Evolutionary conservation across 108 stramenopile species (phyloP).

Genomic region (Cyclotella cryptica): DNA sequence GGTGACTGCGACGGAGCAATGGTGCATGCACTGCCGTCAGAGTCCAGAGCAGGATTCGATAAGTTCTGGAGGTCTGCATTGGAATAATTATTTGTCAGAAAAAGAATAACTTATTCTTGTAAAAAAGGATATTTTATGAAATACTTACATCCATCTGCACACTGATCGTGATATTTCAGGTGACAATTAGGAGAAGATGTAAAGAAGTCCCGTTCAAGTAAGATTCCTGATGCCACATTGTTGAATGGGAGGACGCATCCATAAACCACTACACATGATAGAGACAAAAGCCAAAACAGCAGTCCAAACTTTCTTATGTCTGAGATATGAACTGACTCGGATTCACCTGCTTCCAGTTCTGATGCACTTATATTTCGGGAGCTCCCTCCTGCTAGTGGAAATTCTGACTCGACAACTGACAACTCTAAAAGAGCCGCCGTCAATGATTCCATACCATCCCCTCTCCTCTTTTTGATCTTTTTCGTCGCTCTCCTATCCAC

Average conservation of each 20-base stretch:
- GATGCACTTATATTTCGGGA: neutral
- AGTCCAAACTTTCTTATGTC: constrained; percentile 45
- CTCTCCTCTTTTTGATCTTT: constrained; percentile 6
- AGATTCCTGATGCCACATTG: constrained; percentile 66
- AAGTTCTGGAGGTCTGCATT: constrained; percentile 19
- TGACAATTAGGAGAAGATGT: constrained; percentile 35
- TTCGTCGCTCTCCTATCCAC: constrained; percentile 29
- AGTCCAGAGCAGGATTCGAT: constrained; percentile 25
- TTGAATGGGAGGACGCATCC: constrained; percentile 76
- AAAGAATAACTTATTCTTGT: neutral
- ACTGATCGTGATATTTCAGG: constrained; percentile 42
- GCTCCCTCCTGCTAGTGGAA: neutral
- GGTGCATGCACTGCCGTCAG: constrained; percentile 30
- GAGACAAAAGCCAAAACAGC: constrained; percentile 63
- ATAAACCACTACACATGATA: constrained; percentile 72
- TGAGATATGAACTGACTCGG: constrained; percentile 22
- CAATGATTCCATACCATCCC: constrained; percentile 22
- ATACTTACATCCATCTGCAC: constrained; percentile 35
- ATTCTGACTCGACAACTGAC: neutral
- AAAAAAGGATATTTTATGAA: neutral
- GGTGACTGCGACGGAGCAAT: constrained; percentile 16
- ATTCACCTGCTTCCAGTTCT: neutral
- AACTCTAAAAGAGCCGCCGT: constrained; percentile 22
- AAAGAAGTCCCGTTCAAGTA: constrained; percentile 68
- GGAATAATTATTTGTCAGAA: neutral